Base-by-base conservation (phyloP, 1,284 basidiomycete species). In the Cryptococcus floricola region DNA sequence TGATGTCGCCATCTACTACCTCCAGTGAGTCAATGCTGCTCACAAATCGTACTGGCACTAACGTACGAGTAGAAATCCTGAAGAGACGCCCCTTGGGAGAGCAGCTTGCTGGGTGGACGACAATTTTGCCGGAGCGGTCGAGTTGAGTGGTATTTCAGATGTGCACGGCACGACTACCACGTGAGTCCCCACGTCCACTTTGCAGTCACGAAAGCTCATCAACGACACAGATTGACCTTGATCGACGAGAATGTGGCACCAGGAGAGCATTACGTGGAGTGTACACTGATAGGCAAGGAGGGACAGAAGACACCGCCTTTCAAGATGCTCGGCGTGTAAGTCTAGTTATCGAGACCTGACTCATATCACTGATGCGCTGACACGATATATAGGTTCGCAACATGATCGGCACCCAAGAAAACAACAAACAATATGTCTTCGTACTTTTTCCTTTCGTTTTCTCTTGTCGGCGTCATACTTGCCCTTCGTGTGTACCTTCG, bases 181-280 rank as follows among this genome's bases (percentile, higher is more conserved):
- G 70, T 79, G 62, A 65, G 76, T 71, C n/a, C 38, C 48, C 39
- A 46, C 48, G 19, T 25, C 27, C 45, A 16, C 57, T 49, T n/a
- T 88, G 56, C 81, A 83, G 54, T 62, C 39, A 59, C 51, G 50
- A 23, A 7, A 18, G 38, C 23, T 25, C 5, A 42, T 47, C 34
- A 16, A 27, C 27, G 28, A 19, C 55, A 13, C 64, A 89, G 88
- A 53, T 75, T 91, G 59, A 80, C 81, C 59, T 80, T 89, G 47
- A 94, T 95, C 63, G 91, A 94, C 75, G 84, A 83, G 54, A 81
- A 77, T 57, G 91, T 95, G 25, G 68, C 82, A 16, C 78, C 83
- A 28, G 91, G 91, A 5, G 84, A 86, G 48, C 92, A 95, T 73
- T 94, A 82, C 68, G 87, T 93, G 49, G 90, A 94, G 71, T 94